These are phyloP conservation scores for Suillus plorans DNA, from an alignment of 768 basidiomycete species.

Conservation along the genomic window DNA sequence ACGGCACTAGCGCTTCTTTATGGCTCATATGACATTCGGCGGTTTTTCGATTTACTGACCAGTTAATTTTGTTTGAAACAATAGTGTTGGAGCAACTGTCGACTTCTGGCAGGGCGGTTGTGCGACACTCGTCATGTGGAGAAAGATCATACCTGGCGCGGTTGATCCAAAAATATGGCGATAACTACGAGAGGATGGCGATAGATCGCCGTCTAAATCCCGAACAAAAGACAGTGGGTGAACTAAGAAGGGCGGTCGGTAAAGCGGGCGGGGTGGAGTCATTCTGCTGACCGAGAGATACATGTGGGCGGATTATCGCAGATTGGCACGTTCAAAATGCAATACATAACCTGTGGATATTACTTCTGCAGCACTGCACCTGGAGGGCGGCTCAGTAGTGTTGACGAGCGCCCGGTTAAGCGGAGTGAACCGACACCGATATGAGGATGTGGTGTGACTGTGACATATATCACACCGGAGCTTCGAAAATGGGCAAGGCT, in stretches of 20 bases:
- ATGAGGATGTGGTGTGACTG: too few relatives aligned
- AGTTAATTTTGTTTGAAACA: conserved; percentile 7
- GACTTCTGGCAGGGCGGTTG: conserved; percentile 42
- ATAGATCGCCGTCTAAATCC: conserved; percentile 76
- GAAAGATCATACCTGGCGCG: conserved; percentile 66
- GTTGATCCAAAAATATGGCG: conserved; percentile 69
- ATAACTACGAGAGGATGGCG: conserved; percentile 75
- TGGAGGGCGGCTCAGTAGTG: background rate
- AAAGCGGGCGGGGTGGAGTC: conserved; percentile 49
- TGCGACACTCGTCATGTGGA: conserved; percentile 64
- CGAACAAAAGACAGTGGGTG: conserved; percentile 82
- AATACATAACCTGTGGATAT: background rate
- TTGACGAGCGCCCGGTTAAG: background rate
- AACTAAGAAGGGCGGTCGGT: conserved; percentile 62
- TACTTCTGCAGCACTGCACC: background rate
- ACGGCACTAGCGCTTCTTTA: background rate
- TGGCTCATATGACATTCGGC: background rate
- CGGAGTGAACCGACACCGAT: background rate
- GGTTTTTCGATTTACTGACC: background rate
- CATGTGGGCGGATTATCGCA: background rate
- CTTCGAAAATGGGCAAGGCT: conserved; percentile 22
- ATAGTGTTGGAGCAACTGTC: conserved; percentile 70
- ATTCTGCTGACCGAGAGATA: conserved; percentile 14
- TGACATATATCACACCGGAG: conserved; percentile 13
- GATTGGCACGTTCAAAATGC: background rate